phyloP scores from a whole-genome alignment of 257 asterid species.

The Plectranthus barbatus region DNA sequence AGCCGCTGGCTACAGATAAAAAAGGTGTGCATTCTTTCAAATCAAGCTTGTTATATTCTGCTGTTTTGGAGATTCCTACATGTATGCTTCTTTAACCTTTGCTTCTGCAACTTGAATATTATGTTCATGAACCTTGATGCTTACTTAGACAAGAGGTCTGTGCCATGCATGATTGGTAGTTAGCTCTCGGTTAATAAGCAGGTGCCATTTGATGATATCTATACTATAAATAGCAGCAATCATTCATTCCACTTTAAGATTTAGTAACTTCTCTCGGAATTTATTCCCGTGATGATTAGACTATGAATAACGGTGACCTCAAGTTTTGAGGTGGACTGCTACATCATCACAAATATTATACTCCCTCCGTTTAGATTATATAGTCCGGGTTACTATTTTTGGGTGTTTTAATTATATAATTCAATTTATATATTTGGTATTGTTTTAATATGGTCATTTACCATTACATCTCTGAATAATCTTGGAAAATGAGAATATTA shows the following conservation, averaged over 20 bases:
- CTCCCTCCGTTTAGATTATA: no score
- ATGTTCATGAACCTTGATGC: neutral
- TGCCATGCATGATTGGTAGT: neutral
- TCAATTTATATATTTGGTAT: no score
- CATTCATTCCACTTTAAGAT: no score
- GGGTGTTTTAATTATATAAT: no score
- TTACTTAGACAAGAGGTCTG: neutral
- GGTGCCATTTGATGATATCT: neutral
- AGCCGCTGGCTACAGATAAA: constrained; percentile 78
- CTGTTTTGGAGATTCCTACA: neutral
- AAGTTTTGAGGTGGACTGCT: neutral
- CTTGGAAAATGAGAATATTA: no score
- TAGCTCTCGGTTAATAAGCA: no score
- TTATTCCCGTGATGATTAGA: neutral
- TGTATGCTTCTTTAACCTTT: neutral
- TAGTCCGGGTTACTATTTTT: no score
- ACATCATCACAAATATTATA: no score
- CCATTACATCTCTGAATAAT: no score
- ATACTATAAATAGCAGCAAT: neutral
- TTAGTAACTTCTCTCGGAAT: neutral
- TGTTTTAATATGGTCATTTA: no score
- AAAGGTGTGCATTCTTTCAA: constrained; percentile 48
- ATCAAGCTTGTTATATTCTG: neutral
- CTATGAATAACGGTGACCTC: neutral
- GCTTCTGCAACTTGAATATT: neutral